These are phyloP conservation scores for Schwanniomyces vanrijiae DNA, from an alignment of 805 yeast genomes.

Conservation along the genomic window DNA sequence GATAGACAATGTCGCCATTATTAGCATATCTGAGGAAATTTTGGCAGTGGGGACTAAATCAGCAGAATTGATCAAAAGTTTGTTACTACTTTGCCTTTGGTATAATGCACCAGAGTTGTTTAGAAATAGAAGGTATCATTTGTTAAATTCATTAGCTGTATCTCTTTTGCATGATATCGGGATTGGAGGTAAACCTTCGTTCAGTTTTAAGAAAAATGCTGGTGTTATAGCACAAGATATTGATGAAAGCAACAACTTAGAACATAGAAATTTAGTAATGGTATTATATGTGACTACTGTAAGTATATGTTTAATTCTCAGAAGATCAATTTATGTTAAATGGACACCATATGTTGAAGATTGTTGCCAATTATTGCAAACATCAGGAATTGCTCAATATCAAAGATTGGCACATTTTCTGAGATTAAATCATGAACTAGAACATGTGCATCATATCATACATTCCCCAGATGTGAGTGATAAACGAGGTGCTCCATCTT, in stretches of 20 bases:
- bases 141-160: slow-evolving; percentile 63
- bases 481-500: slow-evolving; percentile 25
- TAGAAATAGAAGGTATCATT: slow-evolving; percentile 74
- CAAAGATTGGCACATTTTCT: slow-evolving; percentile 56
- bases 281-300: slow-evolving; percentile 62
- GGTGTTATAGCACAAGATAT: slow-evolving; percentile 7
- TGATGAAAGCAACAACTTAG: slow-evolving; percentile 20
- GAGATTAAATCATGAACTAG: slow-evolving; percentile 58
- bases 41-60: slow-evolving; percentile 71
- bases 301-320: slow-evolving; percentile 61
- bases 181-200: slow-evolving; percentile 50
- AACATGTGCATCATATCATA: slow-evolving; percentile 54
- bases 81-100: slow-evolving; percentile 69
- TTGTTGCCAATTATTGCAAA: slow-evolving; percentile 52
- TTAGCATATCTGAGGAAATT: slow-evolving; percentile 55
- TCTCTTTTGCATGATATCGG: slow-evolving; percentile 77
- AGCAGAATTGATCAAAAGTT: slow-evolving; percentile 62
- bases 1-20: slow-evolving; percentile 54
- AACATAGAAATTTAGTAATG: slow-evolving; percentile 53
- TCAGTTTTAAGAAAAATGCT: slow-evolving; percentile 14
- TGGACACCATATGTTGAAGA: slow-evolving; percentile 69
- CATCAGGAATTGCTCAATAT: slow-evolving; percentile 28
- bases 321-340: slow-evolving; percentile 59
- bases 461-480: slow-evolving; percentile 34
- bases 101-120: slow-evolving; percentile 82